Evolutionary conservation across 2,329 filamentous ascomycete species (phyloP).

Genomic region (Elsinoe arachidis): DNA sequence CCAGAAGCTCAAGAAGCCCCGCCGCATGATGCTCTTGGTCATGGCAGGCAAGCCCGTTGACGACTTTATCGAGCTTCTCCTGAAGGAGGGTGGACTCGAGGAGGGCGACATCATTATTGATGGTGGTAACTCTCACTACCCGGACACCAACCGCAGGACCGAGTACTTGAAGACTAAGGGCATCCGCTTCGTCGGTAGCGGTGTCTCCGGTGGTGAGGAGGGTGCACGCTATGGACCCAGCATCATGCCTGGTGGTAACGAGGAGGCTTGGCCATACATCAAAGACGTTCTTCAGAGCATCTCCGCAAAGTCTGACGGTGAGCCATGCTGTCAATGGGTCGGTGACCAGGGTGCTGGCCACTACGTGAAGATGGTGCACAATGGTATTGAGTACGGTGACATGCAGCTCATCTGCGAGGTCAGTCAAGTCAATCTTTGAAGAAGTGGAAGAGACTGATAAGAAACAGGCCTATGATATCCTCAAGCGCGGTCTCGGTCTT

Average conservation of each 20-base stretch:
- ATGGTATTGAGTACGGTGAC: slow-evolving; percentile 99
- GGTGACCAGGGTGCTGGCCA: slow-evolving; percentile 98
- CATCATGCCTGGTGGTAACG: slow-evolving; percentile 97
- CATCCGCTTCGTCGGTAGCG: slow-evolving; percentile 89
- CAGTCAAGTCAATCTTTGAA: slow-evolving; percentile 26
- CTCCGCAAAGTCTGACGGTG: slow-evolving; percentile 91
- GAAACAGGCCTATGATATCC: slow-evolving; percentile 88
- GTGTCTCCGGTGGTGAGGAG: slow-evolving; percentile 98
- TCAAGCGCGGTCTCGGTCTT: slow-evolving; percentile 94
- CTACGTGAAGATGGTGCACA: slow-evolving; percentile 99
- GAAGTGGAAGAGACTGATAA: slow-evolving; percentile 15
- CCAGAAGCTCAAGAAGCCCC: slow-evolving; percentile 92
- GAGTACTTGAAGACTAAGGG: slow-evolving; percentile 79
- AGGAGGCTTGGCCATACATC: slow-evolving; percentile 95
- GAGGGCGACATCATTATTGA: slow-evolving; percentile 97
- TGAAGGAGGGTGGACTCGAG: slow-evolving; percentile 58
- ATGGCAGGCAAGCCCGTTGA: slow-evolving; percentile 97
- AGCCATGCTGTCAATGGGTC: slow-evolving; percentile 99
- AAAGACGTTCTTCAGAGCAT: slow-evolving; percentile 99
- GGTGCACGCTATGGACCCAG: slow-evolving; percentile 96
- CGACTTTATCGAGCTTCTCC: slow-evolving; percentile 94
- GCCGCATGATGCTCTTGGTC: slow-evolving; percentile 96
- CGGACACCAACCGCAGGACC: slow-evolving; percentile 95
- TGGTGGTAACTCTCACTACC: slow-evolving; percentile 98
- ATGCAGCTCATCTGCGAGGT: slow-evolving; percentile 99